Evolutionary conservation across 2,329 filamentous ascomycete genomes (phyloP), one percentile per base, ranked within the genome.

Genomic region (Fusarium zealandicum): DNA sequence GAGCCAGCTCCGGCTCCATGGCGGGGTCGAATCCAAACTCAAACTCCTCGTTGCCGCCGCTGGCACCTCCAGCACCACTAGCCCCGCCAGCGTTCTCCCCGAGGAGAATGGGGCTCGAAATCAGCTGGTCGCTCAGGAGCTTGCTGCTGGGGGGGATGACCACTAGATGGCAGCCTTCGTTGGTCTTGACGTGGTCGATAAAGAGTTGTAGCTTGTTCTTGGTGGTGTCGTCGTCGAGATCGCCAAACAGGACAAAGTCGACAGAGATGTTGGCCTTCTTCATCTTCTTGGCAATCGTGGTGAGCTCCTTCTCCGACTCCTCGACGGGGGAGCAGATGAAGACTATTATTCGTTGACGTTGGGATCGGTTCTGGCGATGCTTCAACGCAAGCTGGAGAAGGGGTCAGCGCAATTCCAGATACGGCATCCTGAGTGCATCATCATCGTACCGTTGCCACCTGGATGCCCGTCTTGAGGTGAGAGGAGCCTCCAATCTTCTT

Each of bases 261-360:
- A 99, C 90, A 57, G 88, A 90, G 56, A 96, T 90, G 70, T 90
- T 93, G 75, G 89, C 90, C 84, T 99, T 99, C 86, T 98, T 98
- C 92, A 98, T 96, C 80, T 95, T 96, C 81, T 95, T 96, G 37
- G 95, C 93, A 25, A 99, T 83, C 71, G 91, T 90, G 59, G 93
- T 84, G 43, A 99, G 85, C 47, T 89, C 86, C 78, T 95, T 95
- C 75, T 97, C 90, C 61, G 91, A 89, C 71, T 99, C 95, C 58
- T 87, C 83, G 70, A 98, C 88, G 22, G 93, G 90, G 35, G 92
- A 96, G 83, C 95, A 99, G 61, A 93, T 89, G 75, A 99, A 97
- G 57, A 96, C 92, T 76, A 99, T 90, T 81, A 99, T 96, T 65
- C 95, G 90, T 82, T 96, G 93, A 67, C 92, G 87, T 78, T 98